Evolutionary conservation across 2,329 filamentous ascomycete species (phyloP).

Genomic region (Neofusicoccum ribis): DNA sequence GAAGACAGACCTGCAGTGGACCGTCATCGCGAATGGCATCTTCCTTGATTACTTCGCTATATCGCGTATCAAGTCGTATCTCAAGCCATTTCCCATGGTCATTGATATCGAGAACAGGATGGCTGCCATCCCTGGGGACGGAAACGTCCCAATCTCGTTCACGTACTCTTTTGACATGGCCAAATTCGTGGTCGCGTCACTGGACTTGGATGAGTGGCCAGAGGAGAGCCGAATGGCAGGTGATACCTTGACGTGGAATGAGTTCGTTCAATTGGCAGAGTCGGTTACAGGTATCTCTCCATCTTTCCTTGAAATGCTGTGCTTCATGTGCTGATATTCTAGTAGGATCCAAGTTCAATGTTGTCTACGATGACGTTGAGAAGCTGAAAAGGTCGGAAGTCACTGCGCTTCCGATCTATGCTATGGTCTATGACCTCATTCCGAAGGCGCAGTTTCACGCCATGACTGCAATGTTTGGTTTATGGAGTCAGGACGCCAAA

Average conservation of each 20-base stretch:
- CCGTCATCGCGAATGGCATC: conserved; percentile 27
- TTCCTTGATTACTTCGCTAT: conserved; percentile 36
- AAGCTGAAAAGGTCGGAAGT: conserved; percentile 21
- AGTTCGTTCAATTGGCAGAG: conserved; percentile 22
- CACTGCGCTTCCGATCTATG: conserved; percentile 22
- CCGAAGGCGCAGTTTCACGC: not conserved
- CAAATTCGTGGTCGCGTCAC: conserved; percentile 44
- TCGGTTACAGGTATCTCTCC: not conserved
- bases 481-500: not conserved
- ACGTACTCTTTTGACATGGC: conserved; percentile 54
- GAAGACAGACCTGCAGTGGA: conserved; percentile 30
- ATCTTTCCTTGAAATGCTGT: not conserved
- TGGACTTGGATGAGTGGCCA: conserved; percentile 49
- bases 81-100: conserved; percentile 22
- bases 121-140: conserved; percentile 53
- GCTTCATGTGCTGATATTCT: not conserved
- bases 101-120: conserved; percentile 22
- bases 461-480: not conserved
- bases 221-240: conserved; percentile 27
- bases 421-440: conserved; percentile 24
- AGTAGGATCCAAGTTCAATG: conserved; percentile 23
- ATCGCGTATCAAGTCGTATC: conserved; percentile 26
- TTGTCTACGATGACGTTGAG: conserved; percentile 24
- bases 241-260: conserved; percentile 23
- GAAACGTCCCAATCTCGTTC: conserved; percentile 45